Evolutionary conservation across 2,329 filamentous ascomycete genomes (phyloP).

Genomic region (Epichloe uncinata): DNA sequence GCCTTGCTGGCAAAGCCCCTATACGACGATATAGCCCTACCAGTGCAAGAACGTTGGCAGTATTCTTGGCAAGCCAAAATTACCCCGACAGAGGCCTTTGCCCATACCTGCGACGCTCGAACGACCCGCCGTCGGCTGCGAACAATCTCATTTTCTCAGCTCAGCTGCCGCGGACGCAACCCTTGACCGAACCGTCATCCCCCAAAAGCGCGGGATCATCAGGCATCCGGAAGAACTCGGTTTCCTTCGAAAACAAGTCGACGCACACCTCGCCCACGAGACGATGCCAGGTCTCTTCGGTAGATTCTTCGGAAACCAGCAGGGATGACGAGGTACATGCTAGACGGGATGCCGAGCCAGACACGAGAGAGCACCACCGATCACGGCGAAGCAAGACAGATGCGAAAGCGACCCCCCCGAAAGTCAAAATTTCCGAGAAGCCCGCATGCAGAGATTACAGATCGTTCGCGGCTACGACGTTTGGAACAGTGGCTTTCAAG

Average conservation of each 20-base stretch:
- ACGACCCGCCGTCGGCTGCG: constrained; percentile 30
- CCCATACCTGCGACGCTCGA: constrained; percentile 30
- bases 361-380: background rate
- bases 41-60: constrained; percentile 68
- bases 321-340: background rate
- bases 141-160: constrained; percentile 33
- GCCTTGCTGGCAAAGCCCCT: constrained; percentile 51
- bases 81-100: constrained; percentile 62
- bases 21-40: constrained; percentile 68
- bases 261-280: background rate
- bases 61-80: constrained; percentile 68
- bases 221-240: background rate
- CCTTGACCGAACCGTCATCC: background rate
- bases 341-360: background rate
- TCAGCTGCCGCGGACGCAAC: constrained; percentile 9
- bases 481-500: constrained; percentile 52
- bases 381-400: background rate
- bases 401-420: background rate
- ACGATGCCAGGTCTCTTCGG: background rate
- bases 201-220: background rate
- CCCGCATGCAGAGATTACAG: constrained; percentile 41
- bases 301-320: constrained; percentile 3
- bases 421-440: constrained; percentile 31
- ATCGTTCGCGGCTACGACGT: constrained; percentile 49
- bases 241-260: background rate